Evolutionary conservation across 257 asterid species (phyloP), one percentile per base, ranked within the genome.

Genomic region (Parsonsia alboflavescens): DNA sequence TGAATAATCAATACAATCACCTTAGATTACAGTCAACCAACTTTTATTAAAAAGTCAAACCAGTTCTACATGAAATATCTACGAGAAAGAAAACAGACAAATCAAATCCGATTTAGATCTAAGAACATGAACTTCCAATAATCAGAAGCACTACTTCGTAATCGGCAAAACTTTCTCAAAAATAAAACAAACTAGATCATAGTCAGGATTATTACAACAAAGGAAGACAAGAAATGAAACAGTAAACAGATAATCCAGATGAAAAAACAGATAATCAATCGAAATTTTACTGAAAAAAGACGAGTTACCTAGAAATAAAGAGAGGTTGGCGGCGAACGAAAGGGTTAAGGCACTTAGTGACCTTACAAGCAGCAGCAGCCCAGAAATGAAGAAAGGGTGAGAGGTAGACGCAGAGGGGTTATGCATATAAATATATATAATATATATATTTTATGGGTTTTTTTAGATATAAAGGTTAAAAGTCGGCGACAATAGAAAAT

Each of bases 101-200:
- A 49, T 46, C 58, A 66, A 56, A 75, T 75, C 66, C 22, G 78
- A 66, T 75, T 68, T 53, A 17, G 48, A 75, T 67, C 73, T 33
- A 33, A 33, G 39, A 33, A 3, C 39, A 33, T 33, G 39, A 33
- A 33, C 39, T 33, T 33, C 3, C 39, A 33, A 33, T 33, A 33
- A 33, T 33, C 39, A 33, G 39, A 33, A 33, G 3, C 39, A 33
- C 39, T 33, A 33, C 39, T 1, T 1, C 39, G 3, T 33, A 52
- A n/a, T 2, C 2, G 16, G 19, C 33, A 33, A 8, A 10, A 0
- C 8, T 56, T 26, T 6, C 0, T 21, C 2, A 19, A 19, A 17
- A 17, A 36, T 24, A 0, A 12, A 3, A 49, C 54, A 49, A 12
- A 49, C 5, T 19, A 2, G 54, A 49, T 2, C 15, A 10, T 13